phyloP scores from a whole-genome alignment of 192 early-diverging fungal species.

The Coemansia sp. region DNA sequence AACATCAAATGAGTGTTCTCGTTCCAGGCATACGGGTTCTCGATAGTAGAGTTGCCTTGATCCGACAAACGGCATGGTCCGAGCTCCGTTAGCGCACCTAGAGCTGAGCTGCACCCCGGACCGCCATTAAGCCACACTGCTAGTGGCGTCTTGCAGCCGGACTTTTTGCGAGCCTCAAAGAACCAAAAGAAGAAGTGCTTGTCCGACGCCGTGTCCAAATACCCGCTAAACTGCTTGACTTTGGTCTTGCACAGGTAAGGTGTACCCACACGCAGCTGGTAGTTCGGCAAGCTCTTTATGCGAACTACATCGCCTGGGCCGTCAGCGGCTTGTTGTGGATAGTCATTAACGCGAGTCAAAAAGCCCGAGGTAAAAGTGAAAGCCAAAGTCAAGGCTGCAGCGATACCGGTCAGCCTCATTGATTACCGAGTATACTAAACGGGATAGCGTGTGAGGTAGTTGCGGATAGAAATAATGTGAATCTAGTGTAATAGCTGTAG shows the following conservation, averaged over 20 bases:
- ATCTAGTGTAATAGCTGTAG: neutral
- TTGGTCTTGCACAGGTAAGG: conserved; percentile 77
- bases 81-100: conserved; percentile 73
- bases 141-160: conserved; percentile 66
- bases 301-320: neutral
- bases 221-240: conserved; percentile 84
- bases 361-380: neutral
- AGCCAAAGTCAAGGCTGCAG: neutral
- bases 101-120: conserved; percentile 77
- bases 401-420: neutral
- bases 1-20: conserved; percentile 78
- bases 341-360: neutral
- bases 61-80: conserved; percentile 81
- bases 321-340: neutral
- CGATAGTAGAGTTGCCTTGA: conserved; percentile 65
- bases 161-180: conserved; percentile 80
- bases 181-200: conserved; percentile 95
- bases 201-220: conserved; percentile 63
- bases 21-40: conserved; percentile 89
- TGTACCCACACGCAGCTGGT: conserved; percentile 22
- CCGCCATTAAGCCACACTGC: conserved; percentile 81
- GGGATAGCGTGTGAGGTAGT: neutral
- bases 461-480: neutral
- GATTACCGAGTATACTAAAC: neutral
- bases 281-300: conserved; percentile 4